Conservation (phyloP, 768 basidiomycete species). For the Leccinum boreale region DNA sequence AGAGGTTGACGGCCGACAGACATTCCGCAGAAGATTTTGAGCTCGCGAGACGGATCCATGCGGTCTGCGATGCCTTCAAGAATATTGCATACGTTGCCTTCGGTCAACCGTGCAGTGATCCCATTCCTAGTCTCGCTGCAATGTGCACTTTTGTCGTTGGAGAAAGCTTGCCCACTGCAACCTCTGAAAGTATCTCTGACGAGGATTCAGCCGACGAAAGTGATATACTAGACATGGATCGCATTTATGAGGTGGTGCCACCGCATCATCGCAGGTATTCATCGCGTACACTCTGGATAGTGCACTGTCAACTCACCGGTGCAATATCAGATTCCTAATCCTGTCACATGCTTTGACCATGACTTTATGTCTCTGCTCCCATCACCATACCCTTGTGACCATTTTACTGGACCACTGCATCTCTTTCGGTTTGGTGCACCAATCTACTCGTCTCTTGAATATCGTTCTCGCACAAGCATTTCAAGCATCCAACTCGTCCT, state of each 20-base stretch:
- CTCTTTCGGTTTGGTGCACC: conserved; percentile 38
- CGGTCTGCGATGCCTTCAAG: conserved; percentile 53
- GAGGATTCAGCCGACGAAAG: conserved; percentile 25
- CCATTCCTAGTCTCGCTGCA: conserved; percentile 39
- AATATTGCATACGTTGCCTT: conserved; percentile 44
- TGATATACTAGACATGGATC: conserved; percentile 28
- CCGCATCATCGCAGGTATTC: conserved; percentile 48
- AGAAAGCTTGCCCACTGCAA: conserved; percentile 35
- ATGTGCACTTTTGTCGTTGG: conserved; percentile 50
- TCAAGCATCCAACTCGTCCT: conserved; percentile 20
- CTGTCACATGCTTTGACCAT: conserved; percentile 52
- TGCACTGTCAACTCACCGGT: conserved; percentile 4
- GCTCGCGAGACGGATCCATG: conserved; percentile 47
- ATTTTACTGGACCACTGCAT: conserved; percentile 51
- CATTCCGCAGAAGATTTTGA: conserved; percentile 36
- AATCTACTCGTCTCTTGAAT: conserved; percentile 43
- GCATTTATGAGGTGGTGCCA: conserved; percentile 53
- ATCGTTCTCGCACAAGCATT: conserved; percentile 40
- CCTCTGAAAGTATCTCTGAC: conserved; percentile 19
- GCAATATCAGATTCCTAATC: conserved; percentile 40
- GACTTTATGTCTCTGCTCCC: conserved; percentile 43
- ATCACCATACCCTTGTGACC: conserved; percentile 46
- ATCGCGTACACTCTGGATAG: conserved; percentile 5
- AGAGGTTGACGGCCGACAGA: conserved; percentile 34
- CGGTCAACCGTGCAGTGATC: conserved; percentile 12